A percentile compares a stretch with the other conserved stretches of the same genome.
These are phyloP conservation scores for Lodderomyces beijingensis DNA, from an alignment of 1,139 yeast species.

Conservation along the genomic window DNA sequence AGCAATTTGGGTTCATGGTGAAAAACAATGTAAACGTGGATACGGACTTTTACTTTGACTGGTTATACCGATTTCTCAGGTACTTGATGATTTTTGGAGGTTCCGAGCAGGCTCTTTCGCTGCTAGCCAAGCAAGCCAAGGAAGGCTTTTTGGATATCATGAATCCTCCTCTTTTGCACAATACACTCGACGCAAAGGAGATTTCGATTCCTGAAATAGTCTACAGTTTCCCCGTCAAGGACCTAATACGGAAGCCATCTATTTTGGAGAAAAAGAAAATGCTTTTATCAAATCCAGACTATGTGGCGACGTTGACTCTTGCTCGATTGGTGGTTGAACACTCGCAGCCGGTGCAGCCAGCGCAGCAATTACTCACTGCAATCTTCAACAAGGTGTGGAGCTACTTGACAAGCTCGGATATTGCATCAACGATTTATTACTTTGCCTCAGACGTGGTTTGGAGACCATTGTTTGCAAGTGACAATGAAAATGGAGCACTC, in stretches of 20 bases:
- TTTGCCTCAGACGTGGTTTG: constrained; percentile 18
- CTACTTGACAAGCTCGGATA: constrained; percentile 22
- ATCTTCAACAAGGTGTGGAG: constrained; percentile 37
- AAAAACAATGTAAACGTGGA: constrained; percentile 14
- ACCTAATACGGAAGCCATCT: constrained; percentile 11
- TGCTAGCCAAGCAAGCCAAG: background rate
- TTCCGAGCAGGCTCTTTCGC: constrained; percentile 19
- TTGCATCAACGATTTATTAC: constrained; percentile 12
- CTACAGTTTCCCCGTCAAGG: constrained; percentile 16
- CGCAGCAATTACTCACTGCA: constrained; percentile 15
- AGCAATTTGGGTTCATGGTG: constrained; percentile 61
- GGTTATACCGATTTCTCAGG: constrained; percentile 50
- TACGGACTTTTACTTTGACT: constrained; percentile 24
- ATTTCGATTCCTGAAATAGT: constrained; percentile 14
- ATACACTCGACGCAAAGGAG: constrained; percentile 4
- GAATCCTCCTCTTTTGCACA: background rate
- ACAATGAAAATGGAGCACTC: constrained; percentile 3
- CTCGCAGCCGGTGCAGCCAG: constrained; percentile 13
- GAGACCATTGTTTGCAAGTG: constrained; percentile 8
- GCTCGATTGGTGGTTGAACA: constrained; percentile 22
- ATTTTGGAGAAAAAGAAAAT: constrained; percentile 23
- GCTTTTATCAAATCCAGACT: constrained; percentile 45
- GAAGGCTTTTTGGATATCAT: background rate
- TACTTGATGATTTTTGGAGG: constrained; percentile 55
- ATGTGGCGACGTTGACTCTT: constrained; percentile 40